phyloP scores from a whole-genome alignment of 352 stramenopile species.

The Phytophthora cactorum region DNA sequence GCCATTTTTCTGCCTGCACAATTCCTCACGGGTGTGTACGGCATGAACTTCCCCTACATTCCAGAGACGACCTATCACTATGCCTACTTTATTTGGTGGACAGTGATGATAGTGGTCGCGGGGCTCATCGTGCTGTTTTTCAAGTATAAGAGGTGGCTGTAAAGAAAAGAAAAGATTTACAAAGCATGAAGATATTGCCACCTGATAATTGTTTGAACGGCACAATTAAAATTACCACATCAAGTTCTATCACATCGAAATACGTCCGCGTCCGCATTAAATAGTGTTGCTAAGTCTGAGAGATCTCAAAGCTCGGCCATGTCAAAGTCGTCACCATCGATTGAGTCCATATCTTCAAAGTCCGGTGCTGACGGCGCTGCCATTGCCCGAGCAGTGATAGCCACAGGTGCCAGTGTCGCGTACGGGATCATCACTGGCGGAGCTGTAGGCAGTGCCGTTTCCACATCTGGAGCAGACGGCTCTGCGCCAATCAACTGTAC shows the following conservation, averaged over 20 bases:
- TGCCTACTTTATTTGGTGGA: slow-evolving; percentile 83
- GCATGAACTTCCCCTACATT: slow-evolving; percentile 89
- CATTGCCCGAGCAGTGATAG: slow-evolving; percentile 40
- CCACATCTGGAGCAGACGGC: slow-evolving; percentile 36
- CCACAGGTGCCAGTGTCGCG: slow-evolving; percentile 30
- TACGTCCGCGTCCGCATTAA: slow-evolving; percentile 25
- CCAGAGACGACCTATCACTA: slow-evolving; percentile 70
- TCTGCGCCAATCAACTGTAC: slow-evolving; percentile 58
- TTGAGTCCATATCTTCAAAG: slow-evolving; percentile 45
- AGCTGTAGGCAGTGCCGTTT: slow-evolving; percentile 32
- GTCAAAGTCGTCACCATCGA: slow-evolving; percentile 25
- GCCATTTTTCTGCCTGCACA: slow-evolving; percentile 68
- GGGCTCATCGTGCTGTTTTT: slow-evolving; percentile 38
- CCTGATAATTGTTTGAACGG: no score
- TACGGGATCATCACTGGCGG: slow-evolving; percentile 37
- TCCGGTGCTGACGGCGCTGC: slow-evolving; percentile 44
- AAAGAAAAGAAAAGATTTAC: neutral
- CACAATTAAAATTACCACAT: slow-evolving; percentile 3
- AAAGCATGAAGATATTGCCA: no score
- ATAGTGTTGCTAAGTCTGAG: slow-evolving; percentile 12
- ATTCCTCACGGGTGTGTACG: slow-evolving; percentile 74
- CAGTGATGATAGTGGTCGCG: neutral
- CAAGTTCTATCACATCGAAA: slow-evolving; percentile 35
- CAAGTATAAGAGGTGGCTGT: slow-evolving; percentile 54
- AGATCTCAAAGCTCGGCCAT: slow-evolving; percentile 32